phyloP scores from a whole-genome alignment of 2,329 filamentous ascomycete species.

The Phyllosticta citribraziliensis region DNA sequence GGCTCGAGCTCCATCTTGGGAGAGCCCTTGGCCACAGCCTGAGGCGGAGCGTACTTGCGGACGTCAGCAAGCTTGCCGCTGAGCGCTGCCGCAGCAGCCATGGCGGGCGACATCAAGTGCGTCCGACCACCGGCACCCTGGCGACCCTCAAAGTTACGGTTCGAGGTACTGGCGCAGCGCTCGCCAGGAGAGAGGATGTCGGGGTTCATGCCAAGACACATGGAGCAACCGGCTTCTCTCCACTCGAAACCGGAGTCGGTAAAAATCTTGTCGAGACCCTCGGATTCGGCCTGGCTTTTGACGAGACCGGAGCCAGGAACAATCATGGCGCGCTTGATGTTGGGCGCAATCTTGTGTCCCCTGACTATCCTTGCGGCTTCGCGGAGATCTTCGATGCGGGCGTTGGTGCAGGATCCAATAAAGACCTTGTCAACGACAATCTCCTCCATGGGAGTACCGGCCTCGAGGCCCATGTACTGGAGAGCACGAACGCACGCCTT shows the following conservation, averaged over 20 bases:
- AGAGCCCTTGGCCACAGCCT: slow-evolving; percentile 38
- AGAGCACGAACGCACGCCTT: slow-evolving; percentile 68
- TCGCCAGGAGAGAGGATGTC: slow-evolving; percentile 90
- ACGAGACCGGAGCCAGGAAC: slow-evolving; percentile 93
- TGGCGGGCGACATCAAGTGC: slow-evolving; percentile 93
- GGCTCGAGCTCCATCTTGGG: slow-evolving; percentile 51
- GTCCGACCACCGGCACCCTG: slow-evolving; percentile 88
- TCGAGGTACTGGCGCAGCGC: slow-evolving; percentile 89
- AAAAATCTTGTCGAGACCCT: slow-evolving; percentile 92
- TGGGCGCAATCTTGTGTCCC: slow-evolving; percentile 75
- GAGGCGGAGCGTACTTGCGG: slow-evolving; percentile 56
- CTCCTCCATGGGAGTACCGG: slow-evolving; percentile 87
- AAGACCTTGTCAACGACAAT: slow-evolving; percentile 91
- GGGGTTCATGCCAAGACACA: slow-evolving; percentile 99
- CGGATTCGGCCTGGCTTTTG: slow-evolving; percentile 81
- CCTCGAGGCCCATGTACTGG: slow-evolving; percentile 88
- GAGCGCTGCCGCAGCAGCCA: slow-evolving; percentile 87
- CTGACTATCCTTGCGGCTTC: slow-evolving; percentile 78
- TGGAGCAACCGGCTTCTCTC: slow-evolving; percentile 96
- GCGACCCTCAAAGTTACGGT: slow-evolving; percentile 94
- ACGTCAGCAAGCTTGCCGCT: slow-evolving; percentile 88
- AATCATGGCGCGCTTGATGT: slow-evolving; percentile 90
- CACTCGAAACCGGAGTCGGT: slow-evolving; percentile 88
- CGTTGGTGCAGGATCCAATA: slow-evolving; percentile 96
- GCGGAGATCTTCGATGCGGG: slow-evolving; percentile 88